phyloP scores from a whole-genome alignment of 1,139 yeast genomes.

The Lodderomyces jiufengensis region DNA sequence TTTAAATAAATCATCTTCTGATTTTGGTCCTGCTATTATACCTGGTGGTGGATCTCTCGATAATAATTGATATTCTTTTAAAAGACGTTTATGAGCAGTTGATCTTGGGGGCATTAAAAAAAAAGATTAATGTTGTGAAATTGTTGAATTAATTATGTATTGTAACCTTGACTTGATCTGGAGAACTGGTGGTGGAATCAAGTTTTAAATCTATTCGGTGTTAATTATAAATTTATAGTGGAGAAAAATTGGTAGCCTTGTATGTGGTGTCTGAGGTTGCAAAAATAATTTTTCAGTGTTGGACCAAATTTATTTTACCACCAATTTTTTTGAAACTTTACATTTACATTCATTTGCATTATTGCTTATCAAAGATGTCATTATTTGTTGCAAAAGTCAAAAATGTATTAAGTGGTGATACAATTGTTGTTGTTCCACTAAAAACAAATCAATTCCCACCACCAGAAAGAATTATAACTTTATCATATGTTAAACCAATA shows the following conservation, averaged over 20 bases:
- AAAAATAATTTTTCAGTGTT: no score
- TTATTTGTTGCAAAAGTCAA: constrained; percentile 58
- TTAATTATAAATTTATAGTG: no score
- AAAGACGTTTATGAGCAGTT: constrained; percentile 82
- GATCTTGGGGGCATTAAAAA: constrained; percentile 41
- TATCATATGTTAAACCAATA: constrained; percentile 57
- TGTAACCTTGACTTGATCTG: no score
- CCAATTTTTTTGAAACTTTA: no score
- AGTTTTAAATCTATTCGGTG: no score
- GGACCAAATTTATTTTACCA: no score
- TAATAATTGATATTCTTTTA: constrained; percentile 86
- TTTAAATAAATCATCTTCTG: constrained; percentile 73
- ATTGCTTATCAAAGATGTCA: no score
- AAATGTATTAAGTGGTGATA: constrained; percentile 70
- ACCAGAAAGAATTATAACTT: constrained; percentile 60
- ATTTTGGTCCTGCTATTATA: constrained; percentile 85
- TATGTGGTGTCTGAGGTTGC: no score
- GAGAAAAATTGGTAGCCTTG: no score
- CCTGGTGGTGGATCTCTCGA: constrained; percentile 91
- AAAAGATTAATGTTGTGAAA: background rate
- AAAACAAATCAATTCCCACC: constrained; percentile 42
- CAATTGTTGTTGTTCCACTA: constrained; percentile 62
- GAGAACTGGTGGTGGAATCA: no score
- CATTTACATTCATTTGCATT: no score
- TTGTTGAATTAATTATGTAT: no score